These are phyloP conservation scores for Cryptococcus wingfieldii DNA, from an alignment of 1,284 basidiomycete genomes.

Conservation along the genomic window DNA sequence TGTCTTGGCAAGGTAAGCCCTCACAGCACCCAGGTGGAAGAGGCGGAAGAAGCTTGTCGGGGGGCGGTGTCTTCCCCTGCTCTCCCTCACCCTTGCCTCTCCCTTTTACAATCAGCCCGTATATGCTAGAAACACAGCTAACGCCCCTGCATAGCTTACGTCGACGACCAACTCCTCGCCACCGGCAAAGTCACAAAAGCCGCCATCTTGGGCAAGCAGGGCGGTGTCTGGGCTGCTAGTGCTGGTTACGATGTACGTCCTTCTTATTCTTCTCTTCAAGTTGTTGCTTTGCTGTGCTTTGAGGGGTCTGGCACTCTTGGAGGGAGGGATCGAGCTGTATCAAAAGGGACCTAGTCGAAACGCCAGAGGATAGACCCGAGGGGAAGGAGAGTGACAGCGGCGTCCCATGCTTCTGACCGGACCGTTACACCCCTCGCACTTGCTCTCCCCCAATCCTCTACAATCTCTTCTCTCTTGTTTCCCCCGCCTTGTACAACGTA, in stretches of 20 bases:
- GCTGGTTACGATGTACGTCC: constrained; percentile 68
- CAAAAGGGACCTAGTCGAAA: no score
- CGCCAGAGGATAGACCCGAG: no score
- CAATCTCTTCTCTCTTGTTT: no score
- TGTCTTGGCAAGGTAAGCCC: constrained; percentile 35
- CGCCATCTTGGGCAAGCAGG: constrained; percentile 78
- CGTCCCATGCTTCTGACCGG: no score
- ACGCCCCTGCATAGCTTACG: constrained; percentile 61
- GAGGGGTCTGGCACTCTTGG: not conserved
- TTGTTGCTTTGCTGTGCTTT: not conserved
- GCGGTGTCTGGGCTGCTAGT: constrained; percentile 82
- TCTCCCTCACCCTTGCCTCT: not conserved
- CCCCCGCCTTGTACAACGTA: no score
- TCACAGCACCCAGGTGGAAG: not conserved
- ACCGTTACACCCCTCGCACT: no score
- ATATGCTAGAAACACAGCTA: not conserved
- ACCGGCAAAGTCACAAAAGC: constrained; percentile 70
- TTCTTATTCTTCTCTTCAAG: not conserved
- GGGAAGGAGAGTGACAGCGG: no score
- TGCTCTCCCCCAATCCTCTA: no score
- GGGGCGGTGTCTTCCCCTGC: not conserved
- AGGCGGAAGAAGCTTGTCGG: not conserved
- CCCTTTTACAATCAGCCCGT: not conserved
- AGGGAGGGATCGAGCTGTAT: no score
- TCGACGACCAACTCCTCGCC: constrained; percentile 78